phyloP scores from a whole-genome alignment of 345 rosid species.

The Acer saccharum region DNA sequence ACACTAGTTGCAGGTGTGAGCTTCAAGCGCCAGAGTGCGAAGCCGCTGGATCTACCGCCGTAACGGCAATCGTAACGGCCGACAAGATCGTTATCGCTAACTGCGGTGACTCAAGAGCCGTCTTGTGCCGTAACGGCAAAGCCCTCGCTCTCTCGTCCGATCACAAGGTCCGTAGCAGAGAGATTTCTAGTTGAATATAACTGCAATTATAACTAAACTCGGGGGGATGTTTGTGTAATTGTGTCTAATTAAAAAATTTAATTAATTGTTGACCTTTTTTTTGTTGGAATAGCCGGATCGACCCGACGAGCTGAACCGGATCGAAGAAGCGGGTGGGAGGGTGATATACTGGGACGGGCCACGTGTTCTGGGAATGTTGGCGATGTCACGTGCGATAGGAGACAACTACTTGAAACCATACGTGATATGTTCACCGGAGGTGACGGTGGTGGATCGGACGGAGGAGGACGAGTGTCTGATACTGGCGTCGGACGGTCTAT shows the following conservation, averaged over 20 bases:
- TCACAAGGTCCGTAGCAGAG: slow-evolving; percentile 61
- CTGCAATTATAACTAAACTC: too few species aligned
- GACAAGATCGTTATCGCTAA: slow-evolving; percentile 76
- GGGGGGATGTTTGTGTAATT: too few species aligned
- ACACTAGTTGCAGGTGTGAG: slow-evolving; percentile 62
- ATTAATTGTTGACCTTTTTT: not conserved
- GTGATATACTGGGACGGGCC: slow-evolving; percentile 91
- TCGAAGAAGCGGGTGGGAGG: slow-evolving; percentile 81
- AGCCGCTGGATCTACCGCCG: slow-evolving; percentile 92
- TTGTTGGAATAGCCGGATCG: slow-evolving; percentile 73
- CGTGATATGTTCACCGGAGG: slow-evolving; percentile 85
- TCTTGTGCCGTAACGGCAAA: slow-evolving; percentile 75
- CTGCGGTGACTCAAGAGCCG: slow-evolving; percentile 94
- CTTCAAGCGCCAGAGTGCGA: slow-evolving; percentile 68
- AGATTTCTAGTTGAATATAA: too few species aligned
- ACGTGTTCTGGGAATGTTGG: slow-evolving; percentile 79
- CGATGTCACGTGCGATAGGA: slow-evolving; percentile 94
- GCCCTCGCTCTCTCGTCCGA: slow-evolving; percentile 76
- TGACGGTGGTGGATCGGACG: slow-evolving; percentile 59
- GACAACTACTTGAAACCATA: slow-evolving; percentile 90
- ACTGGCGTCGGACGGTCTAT: slow-evolving; percentile 79
- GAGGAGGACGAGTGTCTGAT: slow-evolving; percentile 80
- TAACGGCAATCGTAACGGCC: slow-evolving; percentile 66
- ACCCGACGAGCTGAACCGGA: slow-evolving; percentile 78
- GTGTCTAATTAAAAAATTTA: too few species aligned